Evolutionary conservation across 345 rosid genomes (phyloP).

Genomic region (Hibiscus tridactylites): DNA sequence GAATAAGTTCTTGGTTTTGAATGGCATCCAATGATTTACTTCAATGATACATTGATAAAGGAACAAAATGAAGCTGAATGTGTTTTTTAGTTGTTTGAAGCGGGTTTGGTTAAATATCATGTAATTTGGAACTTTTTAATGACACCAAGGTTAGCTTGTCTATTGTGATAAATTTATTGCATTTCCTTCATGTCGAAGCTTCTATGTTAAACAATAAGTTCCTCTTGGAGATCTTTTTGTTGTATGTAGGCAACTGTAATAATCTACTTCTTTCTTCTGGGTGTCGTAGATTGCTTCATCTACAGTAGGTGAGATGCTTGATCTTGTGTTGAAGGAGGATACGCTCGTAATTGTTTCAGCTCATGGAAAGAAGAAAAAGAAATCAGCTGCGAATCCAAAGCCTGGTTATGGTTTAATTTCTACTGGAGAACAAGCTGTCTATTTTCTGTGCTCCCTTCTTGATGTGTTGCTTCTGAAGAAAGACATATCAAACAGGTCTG

Average conservation of each 20-base stretch:
- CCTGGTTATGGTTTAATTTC: slow-evolving; percentile 21
- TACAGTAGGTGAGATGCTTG: slow-evolving; percentile 46
- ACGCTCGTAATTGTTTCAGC: slow-evolving; percentile 21
- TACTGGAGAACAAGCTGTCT: slow-evolving; percentile 37
- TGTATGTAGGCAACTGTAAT: not conserved
- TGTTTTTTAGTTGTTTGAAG: slow-evolving; percentile 2
- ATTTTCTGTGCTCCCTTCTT: slow-evolving; percentile 59
- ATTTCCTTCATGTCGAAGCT: not conserved
- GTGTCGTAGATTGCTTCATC: slow-evolving; percentile 58
- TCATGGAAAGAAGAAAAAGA: slow-evolving; percentile 53
- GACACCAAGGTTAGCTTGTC: not conserved
- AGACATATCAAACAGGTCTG: slow-evolving; percentile 64
- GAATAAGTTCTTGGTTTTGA: not conserved
- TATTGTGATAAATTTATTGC: not conserved
- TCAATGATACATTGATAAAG: not conserved
- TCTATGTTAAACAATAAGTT: slow-evolving; percentile 1
- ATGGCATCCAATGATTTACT: not conserved
- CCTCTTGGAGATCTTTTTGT: slow-evolving; percentile 2
- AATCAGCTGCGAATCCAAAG: slow-evolving; percentile 21
- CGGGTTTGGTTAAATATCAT: slow-evolving; percentile 1
- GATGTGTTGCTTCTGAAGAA: slow-evolving; percentile 75
- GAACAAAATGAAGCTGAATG: not conserved
- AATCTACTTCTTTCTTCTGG: slow-evolving; percentile 3
- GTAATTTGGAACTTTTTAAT: not conserved
- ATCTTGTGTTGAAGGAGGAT: slow-evolving; percentile 35